Evolutionary conservation across 2,329 filamentous ascomycete genomes (phyloP), one percentile per base, ranked within the genome.

Genomic region (Penicillium crustosum): DNA sequence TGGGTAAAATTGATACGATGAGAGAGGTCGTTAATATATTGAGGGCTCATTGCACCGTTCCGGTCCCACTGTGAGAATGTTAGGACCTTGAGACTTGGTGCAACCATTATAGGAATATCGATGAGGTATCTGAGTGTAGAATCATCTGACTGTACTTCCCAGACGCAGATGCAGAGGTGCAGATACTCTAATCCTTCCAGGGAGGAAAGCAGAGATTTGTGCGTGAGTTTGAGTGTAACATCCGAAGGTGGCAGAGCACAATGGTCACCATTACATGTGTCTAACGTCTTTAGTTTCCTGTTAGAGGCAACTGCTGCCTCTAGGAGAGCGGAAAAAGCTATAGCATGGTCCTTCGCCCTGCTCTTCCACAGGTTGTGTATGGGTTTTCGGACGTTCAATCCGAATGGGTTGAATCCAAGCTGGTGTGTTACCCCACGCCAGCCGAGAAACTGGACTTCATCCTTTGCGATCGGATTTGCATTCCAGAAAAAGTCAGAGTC

Each of bases 1-100:
- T 25, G 38, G 39, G 50, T 45, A 19, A 53, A 47, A 15, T 44
- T 53, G 51, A 53, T 39, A 15, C 42, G 29, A 6, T 47, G 51
- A 25, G 42, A 44, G 42, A 53, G 31, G 21, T 38, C 42, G 10
- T n/a, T 17, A 19, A 47, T 31, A 27, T 45, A 47, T 3, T 13
- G 51, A 35, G 31, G 27, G 23, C 23, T 33, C 29, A 53, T 45
- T 25, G 13, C 51, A 25, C 33, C 21, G 12, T 36, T 29, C 13
- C 23, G 31, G 29, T 53, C 31, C 42, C 39, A 53, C 6, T 27
- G 51, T 23, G 51, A 47, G 23, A 53, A 38, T 13, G 33, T 35
- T 33, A 47, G 31, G 31, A 25, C 25, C 25, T 53, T 53, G 15
- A 53, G 42, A 17, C 33, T 53, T 15, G 42, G 42, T 36, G 51